Conservation (phyloP, 192 early-diverging fungal species). For the Obelidium mucronatum region DNA sequence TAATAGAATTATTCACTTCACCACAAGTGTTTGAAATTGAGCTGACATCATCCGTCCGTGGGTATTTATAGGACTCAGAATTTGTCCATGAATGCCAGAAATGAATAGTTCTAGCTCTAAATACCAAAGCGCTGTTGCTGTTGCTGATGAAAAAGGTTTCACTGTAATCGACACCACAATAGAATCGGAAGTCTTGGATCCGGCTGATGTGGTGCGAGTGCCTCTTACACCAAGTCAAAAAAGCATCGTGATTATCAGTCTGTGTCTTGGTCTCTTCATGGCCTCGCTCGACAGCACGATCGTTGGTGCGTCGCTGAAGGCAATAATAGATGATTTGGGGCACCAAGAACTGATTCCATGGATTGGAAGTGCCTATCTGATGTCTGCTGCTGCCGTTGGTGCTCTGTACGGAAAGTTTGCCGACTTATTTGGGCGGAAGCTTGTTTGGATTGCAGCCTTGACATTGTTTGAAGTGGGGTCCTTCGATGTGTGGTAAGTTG, state of each 20-base stretch:
- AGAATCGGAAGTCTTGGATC: background rate
- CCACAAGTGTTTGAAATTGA: background rate
- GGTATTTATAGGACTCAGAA: background rate
- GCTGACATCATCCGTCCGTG: background rate
- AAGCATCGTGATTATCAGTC: background rate
- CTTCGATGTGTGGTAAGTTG: conserved; percentile 82
- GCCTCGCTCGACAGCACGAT: conserved; percentile 20
- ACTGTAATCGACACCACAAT: too few relatives aligned
- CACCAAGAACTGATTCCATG: conserved; percentile 68
- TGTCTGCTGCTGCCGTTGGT: background rate
- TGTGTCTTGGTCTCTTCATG: conserved; percentile 1
- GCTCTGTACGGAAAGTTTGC: conserved; percentile 37
- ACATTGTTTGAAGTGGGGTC: conserved; percentile 78
- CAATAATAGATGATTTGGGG: conserved; percentile 12
- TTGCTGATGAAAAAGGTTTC: too few relatives aligned
- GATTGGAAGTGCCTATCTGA: conserved; percentile 62
- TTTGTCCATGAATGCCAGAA: background rate
- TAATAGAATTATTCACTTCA: background rate
- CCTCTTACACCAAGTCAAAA: background rate
- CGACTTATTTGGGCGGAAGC: conserved; percentile 57
- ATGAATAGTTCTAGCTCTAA: background rate
- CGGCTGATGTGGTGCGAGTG: background rate
- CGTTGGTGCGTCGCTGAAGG: conserved; percentile 13
- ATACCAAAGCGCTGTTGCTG: background rate
- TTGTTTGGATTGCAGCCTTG: conserved; percentile 68